Conservation (phyloP, 768 basidiomycete species). For the Roridomyces roridus region DNA sequence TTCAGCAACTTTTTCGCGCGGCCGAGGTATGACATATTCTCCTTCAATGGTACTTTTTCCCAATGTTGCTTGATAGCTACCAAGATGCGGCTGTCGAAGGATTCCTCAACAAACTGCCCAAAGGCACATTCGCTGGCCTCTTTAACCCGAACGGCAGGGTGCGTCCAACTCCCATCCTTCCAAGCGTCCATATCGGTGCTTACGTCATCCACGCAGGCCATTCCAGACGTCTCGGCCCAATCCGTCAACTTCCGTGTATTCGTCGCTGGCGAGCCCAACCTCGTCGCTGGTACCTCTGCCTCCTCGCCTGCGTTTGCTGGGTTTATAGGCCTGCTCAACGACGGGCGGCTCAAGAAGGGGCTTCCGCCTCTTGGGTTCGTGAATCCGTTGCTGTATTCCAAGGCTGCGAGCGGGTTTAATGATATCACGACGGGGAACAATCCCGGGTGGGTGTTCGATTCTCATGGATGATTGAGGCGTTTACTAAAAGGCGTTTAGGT, state of each 20-base stretch:
- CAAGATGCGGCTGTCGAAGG: constrained; percentile 39
- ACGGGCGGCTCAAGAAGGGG: constrained; percentile 52
- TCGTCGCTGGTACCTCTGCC: constrained; percentile 33
- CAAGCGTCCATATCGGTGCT: too few species aligned
- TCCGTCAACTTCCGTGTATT: constrained; percentile 30
- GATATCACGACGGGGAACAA: constrained; percentile 64
- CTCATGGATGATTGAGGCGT: too few species aligned
- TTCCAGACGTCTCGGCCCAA: constrained; percentile 40
- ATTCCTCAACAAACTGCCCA: constrained; percentile 32
- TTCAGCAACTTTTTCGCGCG: constrained; percentile 47
- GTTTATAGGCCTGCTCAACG: constrained; percentile 67
- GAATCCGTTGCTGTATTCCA: constrained; percentile 66
- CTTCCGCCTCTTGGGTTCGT: constrained; percentile 63
- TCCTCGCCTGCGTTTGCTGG: constrained; percentile 45
- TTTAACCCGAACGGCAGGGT: constrained; percentile 34
- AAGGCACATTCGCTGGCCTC: constrained; percentile 30
- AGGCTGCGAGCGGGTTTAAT: constrained; percentile 47
- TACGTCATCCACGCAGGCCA: too few species aligned
- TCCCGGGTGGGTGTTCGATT: constrained; percentile 31
- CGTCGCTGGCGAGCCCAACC: constrained; percentile 16
- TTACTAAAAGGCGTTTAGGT: too few species aligned
- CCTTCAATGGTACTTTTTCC: background rate
- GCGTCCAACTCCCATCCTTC: background rate
- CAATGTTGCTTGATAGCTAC: constrained; percentile 29
- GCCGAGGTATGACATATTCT: constrained; percentile 25